Evolutionary conservation across 164 flowering plant species (phyloP).

Genomic region (Litsea cubeba): DNA sequence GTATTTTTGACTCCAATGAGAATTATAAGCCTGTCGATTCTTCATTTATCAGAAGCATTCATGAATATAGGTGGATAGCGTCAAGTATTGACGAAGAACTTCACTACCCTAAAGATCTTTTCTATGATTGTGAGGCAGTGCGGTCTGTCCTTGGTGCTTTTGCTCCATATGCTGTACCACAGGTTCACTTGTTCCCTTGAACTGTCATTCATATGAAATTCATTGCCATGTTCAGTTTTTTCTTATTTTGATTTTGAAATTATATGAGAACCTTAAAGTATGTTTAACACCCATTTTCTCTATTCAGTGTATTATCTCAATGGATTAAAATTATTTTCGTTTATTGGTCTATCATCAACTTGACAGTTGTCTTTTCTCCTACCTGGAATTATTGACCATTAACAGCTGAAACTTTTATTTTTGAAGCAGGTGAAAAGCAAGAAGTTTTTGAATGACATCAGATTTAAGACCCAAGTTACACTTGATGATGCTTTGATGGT

Average conservation of each 20-base stretch:
- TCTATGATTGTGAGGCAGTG: slow-evolving; percentile 69
- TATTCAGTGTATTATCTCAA: not conserved
- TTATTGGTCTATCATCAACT: not conserved
- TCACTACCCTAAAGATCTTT: slow-evolving; percentile 73
- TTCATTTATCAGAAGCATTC: slow-evolving; percentile 48
- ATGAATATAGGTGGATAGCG: slow-evolving; percentile 54
- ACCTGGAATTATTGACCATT: not conserved
- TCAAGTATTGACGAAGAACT: slow-evolving; percentile 63
- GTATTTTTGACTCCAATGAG: slow-evolving; percentile 25
- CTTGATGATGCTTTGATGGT: slow-evolving; percentile 48
- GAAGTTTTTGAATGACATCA: slow-evolving; percentile 49
- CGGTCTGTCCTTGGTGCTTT: slow-evolving; percentile 57
- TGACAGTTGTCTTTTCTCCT: not conserved
- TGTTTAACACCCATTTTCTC: not conserved
- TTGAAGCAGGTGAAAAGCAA: slow-evolving; percentile 56
- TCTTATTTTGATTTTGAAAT: not conserved
- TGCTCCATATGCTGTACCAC: slow-evolving; percentile 89
- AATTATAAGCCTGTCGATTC: slow-evolving; percentile 41
- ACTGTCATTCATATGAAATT: slow-evolving; percentile 2
- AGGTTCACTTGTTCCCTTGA: slow-evolving; percentile 39
- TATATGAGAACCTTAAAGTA: not conserved
- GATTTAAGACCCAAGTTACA: slow-evolving; percentile 71
- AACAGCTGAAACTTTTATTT: slow-evolving; percentile 1
- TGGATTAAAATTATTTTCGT: not conserved
- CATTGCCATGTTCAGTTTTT: not conserved